Percentiles rank a stretch among this genome's conserved stretches.
phyloP scores from a whole-genome alignment of 129 eudicot species.

The Silybum marianum region DNA sequence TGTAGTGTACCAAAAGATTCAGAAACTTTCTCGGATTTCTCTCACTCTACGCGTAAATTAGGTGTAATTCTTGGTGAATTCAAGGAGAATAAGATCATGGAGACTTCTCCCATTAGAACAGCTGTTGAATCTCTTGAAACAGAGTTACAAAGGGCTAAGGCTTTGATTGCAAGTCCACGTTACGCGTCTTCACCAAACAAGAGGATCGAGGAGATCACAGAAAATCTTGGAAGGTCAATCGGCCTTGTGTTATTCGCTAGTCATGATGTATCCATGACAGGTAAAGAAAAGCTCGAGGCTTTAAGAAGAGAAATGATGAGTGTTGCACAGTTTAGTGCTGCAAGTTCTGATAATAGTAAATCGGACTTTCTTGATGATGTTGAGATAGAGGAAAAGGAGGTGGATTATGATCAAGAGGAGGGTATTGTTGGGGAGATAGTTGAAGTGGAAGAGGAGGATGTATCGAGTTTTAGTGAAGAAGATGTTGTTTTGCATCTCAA shows the following conservation, averaged over 20 bases:
- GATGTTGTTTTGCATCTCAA: slow-evolving; percentile 62
- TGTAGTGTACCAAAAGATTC: slow-evolving; percentile 44
- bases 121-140: slow-evolving; percentile 72
- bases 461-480: slow-evolving; percentile 38
- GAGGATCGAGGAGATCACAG: slow-evolving; percentile 51
- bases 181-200: slow-evolving; percentile 46
- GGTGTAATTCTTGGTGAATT: slow-evolving; percentile 54
- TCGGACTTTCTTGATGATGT: slow-evolving; percentile 53
- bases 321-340: slow-evolving; percentile 48
- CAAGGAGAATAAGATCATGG: slow-evolving; percentile 52
- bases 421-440: slow-evolving; percentile 39
- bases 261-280: slow-evolving; percentile 56
- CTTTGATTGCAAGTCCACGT: slow-evolving; percentile 41
- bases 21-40: slow-evolving; percentile 40
- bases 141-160: slow-evolving; percentile 62
- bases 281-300: slow-evolving; percentile 65
- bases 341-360: slow-evolving; percentile 49
- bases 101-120: slow-evolving; percentile 50
- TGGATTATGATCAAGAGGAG: slow-evolving; percentile 32
- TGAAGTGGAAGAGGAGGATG: slow-evolving; percentile 42
- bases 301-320: slow-evolving; percentile 86
- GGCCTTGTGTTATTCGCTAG: slow-evolving; percentile 88
- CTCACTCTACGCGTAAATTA: slow-evolving; percentile 59
- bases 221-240: slow-evolving; percentile 78
- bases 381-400: slow-evolving; percentile 31